Evolutionary conservation across 805 yeast species (phyloP).

Genomic region (Suhomyces faveliae): DNA sequence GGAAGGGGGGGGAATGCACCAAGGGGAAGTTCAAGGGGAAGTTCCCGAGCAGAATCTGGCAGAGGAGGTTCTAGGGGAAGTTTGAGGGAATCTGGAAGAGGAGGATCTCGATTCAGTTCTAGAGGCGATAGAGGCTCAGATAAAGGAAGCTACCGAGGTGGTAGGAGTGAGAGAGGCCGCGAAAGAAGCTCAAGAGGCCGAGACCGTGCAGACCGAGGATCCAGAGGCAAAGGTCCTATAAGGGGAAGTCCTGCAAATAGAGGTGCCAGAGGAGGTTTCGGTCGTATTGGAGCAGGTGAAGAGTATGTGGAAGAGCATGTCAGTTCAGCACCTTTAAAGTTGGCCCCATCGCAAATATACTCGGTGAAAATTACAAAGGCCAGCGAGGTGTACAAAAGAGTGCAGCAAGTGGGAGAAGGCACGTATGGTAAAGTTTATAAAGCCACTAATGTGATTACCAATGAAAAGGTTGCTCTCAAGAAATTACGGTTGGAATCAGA

Average conservation of each 20-base stretch:
- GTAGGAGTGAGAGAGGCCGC: slow-evolving; percentile 3
- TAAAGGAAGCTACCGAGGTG: background rate
- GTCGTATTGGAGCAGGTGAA: background rate
- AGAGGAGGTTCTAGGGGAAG: background rate
- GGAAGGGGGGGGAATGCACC: slow-evolving; percentile 1
- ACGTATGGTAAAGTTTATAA: slow-evolving; percentile 96
- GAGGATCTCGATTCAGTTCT: background rate
- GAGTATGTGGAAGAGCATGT: slow-evolving; percentile 7
- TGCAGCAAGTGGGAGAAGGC: slow-evolving; percentile 96
- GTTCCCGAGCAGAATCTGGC: background rate
- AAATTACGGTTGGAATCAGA: slow-evolving; percentile 80
- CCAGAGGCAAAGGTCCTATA: background rate
- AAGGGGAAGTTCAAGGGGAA: background rate
- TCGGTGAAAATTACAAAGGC: slow-evolving; percentile 27
- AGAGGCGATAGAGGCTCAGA: slow-evolving; percentile 9
- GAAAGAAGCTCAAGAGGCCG: slow-evolving; percentile 7
- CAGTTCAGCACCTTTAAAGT: background rate
- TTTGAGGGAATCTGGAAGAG: background rate
- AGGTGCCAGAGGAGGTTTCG: background rate
- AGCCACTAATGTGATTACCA: slow-evolving; percentile 69
- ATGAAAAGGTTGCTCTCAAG: slow-evolving; percentile 80
- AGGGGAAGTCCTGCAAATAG: background rate
- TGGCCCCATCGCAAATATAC: slow-evolving; percentile 27
- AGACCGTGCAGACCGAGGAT: background rate
- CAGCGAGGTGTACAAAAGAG: slow-evolving; percentile 57